Conservation (phyloP, 148 eudicot species). For the Rhododendron ovatum region DNA sequence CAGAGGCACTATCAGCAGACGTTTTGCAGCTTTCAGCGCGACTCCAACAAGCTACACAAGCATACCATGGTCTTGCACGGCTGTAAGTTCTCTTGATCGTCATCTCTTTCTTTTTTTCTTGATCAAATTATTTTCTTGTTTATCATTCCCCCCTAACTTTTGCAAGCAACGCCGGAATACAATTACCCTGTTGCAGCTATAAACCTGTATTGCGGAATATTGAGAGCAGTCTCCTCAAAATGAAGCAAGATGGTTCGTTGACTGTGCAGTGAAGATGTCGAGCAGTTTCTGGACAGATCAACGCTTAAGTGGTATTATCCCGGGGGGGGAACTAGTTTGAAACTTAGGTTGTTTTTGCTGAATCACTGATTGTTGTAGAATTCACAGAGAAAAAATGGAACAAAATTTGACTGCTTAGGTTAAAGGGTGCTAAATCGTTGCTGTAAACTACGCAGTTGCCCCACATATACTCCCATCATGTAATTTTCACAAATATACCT, state of each 20-base stretch:
- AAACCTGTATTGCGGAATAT: conserved; percentile 85
- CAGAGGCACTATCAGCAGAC: conserved; percentile 81
- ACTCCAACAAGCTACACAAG: conserved; percentile 84
- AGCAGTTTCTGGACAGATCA: background rate
- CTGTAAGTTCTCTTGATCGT: conserved; percentile 43
- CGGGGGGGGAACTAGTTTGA: background rate
- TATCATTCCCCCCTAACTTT: background rate
- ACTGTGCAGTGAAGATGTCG: conserved; percentile 38
- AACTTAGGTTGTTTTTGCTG: background rate
- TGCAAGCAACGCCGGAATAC: background rate
- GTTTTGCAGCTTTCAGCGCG: conserved; percentile 80
- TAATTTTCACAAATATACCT: background rate
- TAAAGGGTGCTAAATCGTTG: background rate
- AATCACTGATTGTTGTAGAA: background rate
- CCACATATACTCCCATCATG: background rate
- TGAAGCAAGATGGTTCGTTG: conserved; percentile 73
- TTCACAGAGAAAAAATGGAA: background rate
- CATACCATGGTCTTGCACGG: conserved; percentile 76
- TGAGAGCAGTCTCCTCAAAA: conserved; percentile 75
- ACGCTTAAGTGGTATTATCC: background rate
- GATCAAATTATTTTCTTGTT: background rate
- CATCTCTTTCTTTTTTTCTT: background rate
- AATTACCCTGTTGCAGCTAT: conserved; percentile 49
- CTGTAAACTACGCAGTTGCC: background rate
- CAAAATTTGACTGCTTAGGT: background rate